These are phyloP conservation scores for Beauveria pseudobassiana DNA, from an alignment of 2,329 filamentous ascomycete species.

Conservation along the genomic window DNA sequence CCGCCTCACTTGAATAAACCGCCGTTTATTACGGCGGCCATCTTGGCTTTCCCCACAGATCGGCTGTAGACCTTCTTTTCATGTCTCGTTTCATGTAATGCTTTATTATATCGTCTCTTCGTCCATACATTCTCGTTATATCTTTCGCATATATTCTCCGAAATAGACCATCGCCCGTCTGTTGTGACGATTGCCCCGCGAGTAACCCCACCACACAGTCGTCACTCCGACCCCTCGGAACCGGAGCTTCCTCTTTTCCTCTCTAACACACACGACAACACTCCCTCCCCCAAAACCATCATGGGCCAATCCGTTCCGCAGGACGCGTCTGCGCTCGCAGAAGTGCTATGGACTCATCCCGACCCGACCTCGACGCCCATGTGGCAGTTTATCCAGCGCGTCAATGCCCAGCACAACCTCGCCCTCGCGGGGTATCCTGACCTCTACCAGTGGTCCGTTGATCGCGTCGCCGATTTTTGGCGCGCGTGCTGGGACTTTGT, in stretches of 20 bases:
- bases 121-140: too few relatives aligned
- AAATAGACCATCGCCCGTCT: too few relatives aligned
- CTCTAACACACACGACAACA: neutral
- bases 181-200: too few relatives aligned
- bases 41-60: too few relatives aligned
- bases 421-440: slow-evolving; percentile 59
- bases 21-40: too few relatives aligned
- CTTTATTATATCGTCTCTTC: too few relatives aligned
- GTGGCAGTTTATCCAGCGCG: slow-evolving; percentile 60
- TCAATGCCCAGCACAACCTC: slow-evolving; percentile 61
- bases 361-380: slow-evolving; percentile 61
- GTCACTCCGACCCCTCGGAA: neutral
- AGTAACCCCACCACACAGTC: neutral
- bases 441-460: slow-evolving; percentile 81
- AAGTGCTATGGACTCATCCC: slow-evolving; percentile 65
- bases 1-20: too few relatives aligned
- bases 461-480: slow-evolving; percentile 73
- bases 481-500: slow-evolving; percentile 77
- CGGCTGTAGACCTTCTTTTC: too few relatives aligned
- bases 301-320: slow-evolving; percentile 11
- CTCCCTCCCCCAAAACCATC: neutral
- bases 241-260: neutral
- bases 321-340: slow-evolving; percentile 14
- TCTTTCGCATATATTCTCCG: too few relatives aligned
- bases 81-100: too few relatives aligned